Conservation (phyloP, 2,329 filamentous ascomycete genomes). For the Sarocladium brachiariae region DNA sequence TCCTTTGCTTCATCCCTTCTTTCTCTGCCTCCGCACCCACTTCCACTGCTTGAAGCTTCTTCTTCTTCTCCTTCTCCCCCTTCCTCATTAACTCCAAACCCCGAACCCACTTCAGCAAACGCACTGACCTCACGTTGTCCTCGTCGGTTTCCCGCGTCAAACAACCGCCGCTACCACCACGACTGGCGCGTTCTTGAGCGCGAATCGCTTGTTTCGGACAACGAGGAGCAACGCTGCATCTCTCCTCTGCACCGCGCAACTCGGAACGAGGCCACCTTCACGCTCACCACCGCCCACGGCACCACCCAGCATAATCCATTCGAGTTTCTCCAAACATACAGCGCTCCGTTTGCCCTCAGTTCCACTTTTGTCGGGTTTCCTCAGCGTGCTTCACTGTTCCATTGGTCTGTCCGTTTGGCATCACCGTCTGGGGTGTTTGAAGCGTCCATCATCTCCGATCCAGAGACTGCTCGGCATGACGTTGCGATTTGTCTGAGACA, state of each 20-base stretch:
- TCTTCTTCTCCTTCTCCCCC: background rate
- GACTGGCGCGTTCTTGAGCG: background rate
- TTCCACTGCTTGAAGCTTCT: background rate
- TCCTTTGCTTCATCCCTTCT: conserved; percentile 9
- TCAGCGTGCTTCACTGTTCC: background rate
- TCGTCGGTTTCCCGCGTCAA: conserved; percentile 73
- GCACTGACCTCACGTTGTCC: conserved; percentile 27
- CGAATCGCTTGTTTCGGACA: background rate
- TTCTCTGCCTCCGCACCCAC: conserved; percentile 6
- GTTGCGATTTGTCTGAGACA: conserved; percentile 7
- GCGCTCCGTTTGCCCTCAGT: background rate
- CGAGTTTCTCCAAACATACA: conserved; percentile 10
- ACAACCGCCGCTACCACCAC: background rate
- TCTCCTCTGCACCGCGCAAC: conserved; percentile 15
- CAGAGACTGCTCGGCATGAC: background rate
- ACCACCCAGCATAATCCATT: background rate
- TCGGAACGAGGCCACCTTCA: conserved; percentile 14
- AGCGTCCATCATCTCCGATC: background rate
- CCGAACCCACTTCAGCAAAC: conserved; percentile 1
- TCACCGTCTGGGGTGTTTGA: background rate
- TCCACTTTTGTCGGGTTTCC: conserved; percentile 6
- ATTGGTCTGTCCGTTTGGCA: background rate
- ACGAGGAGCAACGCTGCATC: background rate
- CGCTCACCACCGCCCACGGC: too few relatives aligned
- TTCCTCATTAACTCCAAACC: conserved; percentile 4